These are phyloP conservation scores for Cryphonectria parasitica DNA, from an alignment of 2,329 filamentous ascomycete genomes.

Conservation along the genomic window DNA sequence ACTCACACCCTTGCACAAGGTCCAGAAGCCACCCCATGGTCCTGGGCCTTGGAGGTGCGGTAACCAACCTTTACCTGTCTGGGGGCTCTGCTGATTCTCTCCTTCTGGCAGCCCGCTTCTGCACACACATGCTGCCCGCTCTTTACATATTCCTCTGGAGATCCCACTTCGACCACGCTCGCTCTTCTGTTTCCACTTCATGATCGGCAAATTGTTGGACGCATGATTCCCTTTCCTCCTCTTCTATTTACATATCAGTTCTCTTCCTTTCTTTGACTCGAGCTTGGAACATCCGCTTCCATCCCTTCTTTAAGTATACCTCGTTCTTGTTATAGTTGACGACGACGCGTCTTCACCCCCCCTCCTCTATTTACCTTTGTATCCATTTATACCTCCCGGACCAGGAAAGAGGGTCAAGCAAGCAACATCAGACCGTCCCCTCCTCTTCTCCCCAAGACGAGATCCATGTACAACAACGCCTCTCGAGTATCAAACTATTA, in stretches of 20 bases:
- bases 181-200: slow-evolving; percentile 44
- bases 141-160: slow-evolving; percentile 50
- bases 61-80: slow-evolving; percentile 34
- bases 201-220: slow-evolving; percentile 54
- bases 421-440: slow-evolving; percentile 28
- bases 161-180: slow-evolving; percentile 47
- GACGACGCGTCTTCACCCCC: slow-evolving; percentile 34
- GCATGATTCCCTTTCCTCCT: slow-evolving; percentile 49
- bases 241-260: slow-evolving; percentile 51
- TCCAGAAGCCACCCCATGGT: slow-evolving; percentile 31
- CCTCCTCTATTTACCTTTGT: slow-evolving; percentile 9
- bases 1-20: slow-evolving; percentile 31
- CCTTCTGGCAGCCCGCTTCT: slow-evolving; percentile 42
- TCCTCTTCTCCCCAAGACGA: slow-evolving; percentile 31
- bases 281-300: slow-evolving; percentile 46
- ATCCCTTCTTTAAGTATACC: slow-evolving; percentile 49
- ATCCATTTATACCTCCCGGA: slow-evolving; percentile 24
- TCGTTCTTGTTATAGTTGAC: slow-evolving; percentile 35
- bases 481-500: slow-evolving; percentile 37
- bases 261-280: slow-evolving; percentile 52
- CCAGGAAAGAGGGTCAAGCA: slow-evolving; percentile 23
- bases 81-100: slow-evolving; percentile 46
- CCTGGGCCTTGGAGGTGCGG: slow-evolving; percentile 11
- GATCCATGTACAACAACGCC: slow-evolving; percentile 41
- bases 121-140: slow-evolving; percentile 20